Evolutionary conservation across 768 basidiomycete species (phyloP), one percentile per base, ranked within the genome.

Genomic region (Boletus patriciae): DNA sequence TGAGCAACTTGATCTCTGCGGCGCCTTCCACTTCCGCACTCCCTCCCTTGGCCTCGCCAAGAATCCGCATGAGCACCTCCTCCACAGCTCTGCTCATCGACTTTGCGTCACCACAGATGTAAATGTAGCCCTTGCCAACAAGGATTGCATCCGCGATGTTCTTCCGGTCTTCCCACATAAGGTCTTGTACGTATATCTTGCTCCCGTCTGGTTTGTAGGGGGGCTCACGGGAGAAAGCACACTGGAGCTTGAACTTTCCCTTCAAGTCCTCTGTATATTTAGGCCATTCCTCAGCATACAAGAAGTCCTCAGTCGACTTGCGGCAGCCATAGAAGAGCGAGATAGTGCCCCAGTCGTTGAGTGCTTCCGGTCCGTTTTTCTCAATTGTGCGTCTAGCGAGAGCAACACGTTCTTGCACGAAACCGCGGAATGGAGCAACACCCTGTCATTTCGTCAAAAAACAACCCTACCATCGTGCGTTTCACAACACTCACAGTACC

Each of bases 181-280:
- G 78, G 74, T 99, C 94, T 76, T 99, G 97, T n/a, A 99, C 97
- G 75, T 99, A 99, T 67, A 96, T 92, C 80, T 98, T 99, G 79
- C 89, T 79, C 25, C 94, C 90, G 62, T 94, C 93, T 6, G 90
- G 83, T 73, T 89, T 92, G 78, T 83, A 91, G n/a, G 84, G 85
- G 54, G 79, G 77, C 64, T 95, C 88, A 50, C 94, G 89, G 41
- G 95, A 98, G 79, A 98, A 93, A 6, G 97, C 93, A 60, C 79
- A 80, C 71, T 90, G 88, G 77, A 99, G 80, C 58, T 80, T 79
- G 79, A 99, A 94, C 72, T 97, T 97, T 66, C 92, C 94, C 64
- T 87, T 85, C 50, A 99, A 84, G 70, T 95, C 95, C 56, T 84
- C 83, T 44, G 74, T 73, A 74, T 98, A 98, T 66, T 84, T 76